Evolutionary conservation across 345 rosid genomes (phyloP).

Genomic region (Syzygium grande): DNA sequence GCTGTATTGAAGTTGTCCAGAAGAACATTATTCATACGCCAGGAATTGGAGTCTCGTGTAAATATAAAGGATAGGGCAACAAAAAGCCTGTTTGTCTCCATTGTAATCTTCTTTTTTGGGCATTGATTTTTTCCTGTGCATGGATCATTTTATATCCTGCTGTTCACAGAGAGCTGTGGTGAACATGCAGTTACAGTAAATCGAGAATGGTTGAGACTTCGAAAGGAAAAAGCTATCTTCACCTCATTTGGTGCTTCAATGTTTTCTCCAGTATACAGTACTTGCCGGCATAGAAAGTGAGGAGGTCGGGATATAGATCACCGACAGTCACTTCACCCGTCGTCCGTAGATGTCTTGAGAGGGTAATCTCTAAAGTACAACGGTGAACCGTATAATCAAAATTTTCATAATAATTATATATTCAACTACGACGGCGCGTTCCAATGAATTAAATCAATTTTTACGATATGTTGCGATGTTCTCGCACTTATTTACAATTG

Average conservation of each 20-base stretch:
- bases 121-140: not conserved
- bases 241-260: not conserved
- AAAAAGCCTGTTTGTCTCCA: not conserved
- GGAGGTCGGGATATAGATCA: not conserved
- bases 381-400: not conserved
- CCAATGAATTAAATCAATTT: not conserved
- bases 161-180: not conserved
- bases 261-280: not conserved
- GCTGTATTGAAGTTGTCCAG: not conserved
- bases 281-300: not conserved
- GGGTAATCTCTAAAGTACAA: not conserved
- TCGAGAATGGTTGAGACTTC: not conserved
- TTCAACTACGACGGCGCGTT: not conserved
- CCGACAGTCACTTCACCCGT: not conserved
- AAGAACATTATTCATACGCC: not conserved
- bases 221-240: not conserved
- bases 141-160: not conserved
- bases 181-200: not conserved
- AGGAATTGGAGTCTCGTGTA: not conserved
- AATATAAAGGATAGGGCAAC: not conserved
- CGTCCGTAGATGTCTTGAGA: not conserved
- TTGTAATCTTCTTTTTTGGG: not conserved
- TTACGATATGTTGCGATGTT: not conserved
- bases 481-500: not conserved
- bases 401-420: not conserved